Conservation (phyloP, 1,139 yeast genomes). For the Meyerozyma guilliermondii region DNA sequence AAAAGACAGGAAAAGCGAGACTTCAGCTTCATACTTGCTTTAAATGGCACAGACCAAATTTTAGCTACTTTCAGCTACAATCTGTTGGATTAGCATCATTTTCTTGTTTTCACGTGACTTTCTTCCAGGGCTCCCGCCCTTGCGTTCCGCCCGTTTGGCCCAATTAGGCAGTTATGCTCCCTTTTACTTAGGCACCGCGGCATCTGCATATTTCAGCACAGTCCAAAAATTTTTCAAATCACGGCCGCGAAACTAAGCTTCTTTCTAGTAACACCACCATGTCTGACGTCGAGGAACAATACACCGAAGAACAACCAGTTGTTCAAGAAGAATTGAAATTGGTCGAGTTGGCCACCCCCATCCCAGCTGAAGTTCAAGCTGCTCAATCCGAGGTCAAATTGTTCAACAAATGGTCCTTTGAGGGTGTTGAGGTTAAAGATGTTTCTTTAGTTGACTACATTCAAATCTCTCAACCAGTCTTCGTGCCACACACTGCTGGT, state of each 20-base stretch:
- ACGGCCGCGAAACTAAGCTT: slow-evolving; percentile 4
- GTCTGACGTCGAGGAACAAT: slow-evolving; percentile 39
- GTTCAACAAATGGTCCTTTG: slow-evolving; percentile 99
- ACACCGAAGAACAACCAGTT: slow-evolving; percentile 54
- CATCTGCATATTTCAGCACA: neutral
- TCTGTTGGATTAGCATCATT: neutral
- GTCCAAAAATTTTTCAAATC: slow-evolving; percentile 9
- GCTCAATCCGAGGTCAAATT: slow-evolving; percentile 96
- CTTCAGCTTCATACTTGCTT: neutral
- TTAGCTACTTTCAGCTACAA: neutral
- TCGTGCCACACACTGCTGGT: slow-evolving; percentile 99
- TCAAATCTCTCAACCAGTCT: slow-evolving; percentile 96
- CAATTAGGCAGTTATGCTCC: slow-evolving; percentile 8
- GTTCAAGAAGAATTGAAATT: slow-evolving; percentile 72
- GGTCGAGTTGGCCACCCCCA: slow-evolving; percentile 86
- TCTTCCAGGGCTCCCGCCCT: slow-evolving; percentile 7
- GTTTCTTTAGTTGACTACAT: slow-evolving; percentile 97
- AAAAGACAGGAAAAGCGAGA: slow-evolving; percentile 26
- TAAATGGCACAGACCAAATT: neutral
- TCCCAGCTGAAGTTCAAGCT: slow-evolving; percentile 95
- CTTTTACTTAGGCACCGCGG: slow-evolving; percentile 8
- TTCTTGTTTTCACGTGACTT: slow-evolving; percentile 9
- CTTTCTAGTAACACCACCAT: slow-evolving; percentile 8
- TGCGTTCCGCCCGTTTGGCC: slow-evolving; percentile 7
- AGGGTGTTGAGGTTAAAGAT: slow-evolving; percentile 96